Evolutionary conservation across 78 protist genomes (phyloP).

Genomic region (Dictyostelium purpureum): DNA sequence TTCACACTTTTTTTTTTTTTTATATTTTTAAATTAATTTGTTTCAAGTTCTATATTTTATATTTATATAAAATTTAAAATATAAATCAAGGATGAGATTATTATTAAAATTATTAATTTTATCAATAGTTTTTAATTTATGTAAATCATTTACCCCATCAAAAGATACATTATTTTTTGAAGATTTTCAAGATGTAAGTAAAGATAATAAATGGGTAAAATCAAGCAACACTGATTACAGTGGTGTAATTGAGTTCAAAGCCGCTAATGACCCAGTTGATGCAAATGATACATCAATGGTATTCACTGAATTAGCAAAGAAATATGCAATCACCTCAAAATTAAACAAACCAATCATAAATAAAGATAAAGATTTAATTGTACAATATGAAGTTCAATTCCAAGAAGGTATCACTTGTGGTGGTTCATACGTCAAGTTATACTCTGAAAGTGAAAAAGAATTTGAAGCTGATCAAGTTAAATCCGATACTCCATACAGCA

Average conservation of each 20-base stretch:
- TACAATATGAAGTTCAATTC: slow-evolving; percentile 81
- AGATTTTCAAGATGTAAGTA: slow-evolving; percentile 10
- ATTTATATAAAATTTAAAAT: not conserved
- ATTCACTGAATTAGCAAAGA: slow-evolving; percentile 13
- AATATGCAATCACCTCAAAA: slow-evolving; percentile 41
- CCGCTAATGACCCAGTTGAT: slow-evolving; percentile 18
- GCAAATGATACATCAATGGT: slow-evolving; percentile 37
- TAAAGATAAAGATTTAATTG: slow-evolving; percentile 12
- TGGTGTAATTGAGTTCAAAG: not conserved
- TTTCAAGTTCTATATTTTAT: not conserved
- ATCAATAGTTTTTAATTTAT: slow-evolving; percentile 20
- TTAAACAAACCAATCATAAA: slow-evolving; percentile 15
- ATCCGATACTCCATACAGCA: slow-evolving; percentile 88
- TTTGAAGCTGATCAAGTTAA: slow-evolving; percentile 65
- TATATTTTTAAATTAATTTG: too few relatives aligned
- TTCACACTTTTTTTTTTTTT: not conserved
- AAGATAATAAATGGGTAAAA: slow-evolving; percentile 9
- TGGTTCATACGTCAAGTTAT: slow-evolving; percentile 96
- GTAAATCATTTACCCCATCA: slow-evolving; percentile 31
- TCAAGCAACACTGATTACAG: not conserved
- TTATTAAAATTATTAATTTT: slow-evolving; percentile 4
- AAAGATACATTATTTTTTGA: slow-evolving; percentile 63
- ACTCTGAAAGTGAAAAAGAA: slow-evolving; percentile 23
- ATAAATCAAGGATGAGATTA: not conserved
- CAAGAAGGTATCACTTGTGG: slow-evolving; percentile 91